Percentiles rank a stretch among this genome's conserved stretches.
These are phyloP conservation scores for Ascosphaera pollenicola DNA, from an alignment of 2,329 filamentous ascomycete genomes.

Conservation along the genomic window DNA sequence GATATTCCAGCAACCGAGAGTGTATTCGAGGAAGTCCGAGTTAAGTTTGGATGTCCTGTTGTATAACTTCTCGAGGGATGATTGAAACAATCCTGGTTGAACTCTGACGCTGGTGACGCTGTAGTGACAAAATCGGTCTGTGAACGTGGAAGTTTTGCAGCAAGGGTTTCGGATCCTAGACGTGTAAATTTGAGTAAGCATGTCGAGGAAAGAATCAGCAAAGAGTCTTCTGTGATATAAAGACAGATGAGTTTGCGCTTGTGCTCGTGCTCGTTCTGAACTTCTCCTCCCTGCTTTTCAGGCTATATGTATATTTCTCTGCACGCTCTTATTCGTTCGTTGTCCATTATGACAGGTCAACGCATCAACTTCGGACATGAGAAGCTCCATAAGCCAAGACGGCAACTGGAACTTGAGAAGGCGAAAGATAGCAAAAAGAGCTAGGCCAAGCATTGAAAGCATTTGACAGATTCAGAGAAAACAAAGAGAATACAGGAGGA, in stretches of 20 bases:
- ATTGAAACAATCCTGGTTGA: neutral
- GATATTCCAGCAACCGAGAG: neutral
- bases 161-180: neutral
- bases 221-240: neutral
- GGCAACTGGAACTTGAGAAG: neutral
- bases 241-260: neutral
- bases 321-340: too few species aligned
- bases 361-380: neutral
- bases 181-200: neutral
- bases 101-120: neutral
- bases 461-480: neutral
- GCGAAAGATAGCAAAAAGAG: neutral
- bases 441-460: neutral
- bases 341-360: neutral
- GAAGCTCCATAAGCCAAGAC: neutral
- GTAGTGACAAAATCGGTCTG: neutral
- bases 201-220: neutral
- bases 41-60: neutral
- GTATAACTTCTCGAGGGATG: neutral
- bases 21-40: neutral
- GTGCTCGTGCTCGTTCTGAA: neutral
- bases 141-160: neutral
- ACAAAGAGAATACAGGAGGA: neutral
- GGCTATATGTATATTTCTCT: too few species aligned
- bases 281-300: neutral